Percentiles rank a stretch among this genome's conserved stretches.
Evolutionary conservation across 495 filamentous ascomycete species (phyloP).

Genomic region (Physcia stellaris): DNA sequence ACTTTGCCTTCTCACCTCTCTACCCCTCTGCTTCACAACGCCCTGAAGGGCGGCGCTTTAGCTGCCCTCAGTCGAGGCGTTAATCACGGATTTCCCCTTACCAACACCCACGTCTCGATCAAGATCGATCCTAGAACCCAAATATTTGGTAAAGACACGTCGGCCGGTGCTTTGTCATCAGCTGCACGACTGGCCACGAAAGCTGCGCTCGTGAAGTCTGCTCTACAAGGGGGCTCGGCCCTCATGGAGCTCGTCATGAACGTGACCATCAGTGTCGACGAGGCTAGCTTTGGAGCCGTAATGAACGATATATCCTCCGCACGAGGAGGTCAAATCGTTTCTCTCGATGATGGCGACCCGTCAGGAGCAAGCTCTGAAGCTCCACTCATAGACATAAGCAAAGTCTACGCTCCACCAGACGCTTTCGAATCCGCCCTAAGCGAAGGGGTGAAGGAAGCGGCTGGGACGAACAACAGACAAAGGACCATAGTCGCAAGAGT

Average conservation of each 20-base stretch:
- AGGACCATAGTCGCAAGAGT: constrained; percentile 68
- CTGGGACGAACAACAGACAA: constrained; percentile 23
- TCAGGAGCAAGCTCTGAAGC: constrained; percentile 19
- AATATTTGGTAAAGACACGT: constrained; percentile 52
- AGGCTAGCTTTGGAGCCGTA: constrained; percentile 67
- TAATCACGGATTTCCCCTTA: constrained; percentile 58
- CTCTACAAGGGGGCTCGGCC: constrained; percentile 32
- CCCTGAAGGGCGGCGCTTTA: constrained; percentile 65
- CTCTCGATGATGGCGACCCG: constrained; percentile 51
- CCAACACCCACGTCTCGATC: constrained; percentile 52
- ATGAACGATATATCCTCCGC: constrained; percentile 77
- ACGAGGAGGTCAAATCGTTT: constrained; percentile 73
- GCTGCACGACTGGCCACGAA: constrained; percentile 62
- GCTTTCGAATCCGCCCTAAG: constrained; percentile 47
- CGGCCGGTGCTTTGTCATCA: constrained; percentile 60
- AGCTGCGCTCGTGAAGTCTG: constrained; percentile 44
- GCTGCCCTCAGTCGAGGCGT: constrained; percentile 80
- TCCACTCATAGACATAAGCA: constrained; percentile 44
- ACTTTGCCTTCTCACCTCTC: constrained; percentile 45
- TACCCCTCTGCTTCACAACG: constrained; percentile 40
- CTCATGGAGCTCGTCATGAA: constrained; percentile 91
- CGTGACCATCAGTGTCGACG: constrained; percentile 70
- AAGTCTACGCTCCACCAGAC: constrained; percentile 74
- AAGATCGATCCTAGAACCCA: constrained; percentile 51
- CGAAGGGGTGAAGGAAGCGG: background rate